These are phyloP conservation scores for Exophiala xenobiotica DNA, from an alignment of 2,329 filamentous ascomycete species.

Conservation along the genomic window DNA sequence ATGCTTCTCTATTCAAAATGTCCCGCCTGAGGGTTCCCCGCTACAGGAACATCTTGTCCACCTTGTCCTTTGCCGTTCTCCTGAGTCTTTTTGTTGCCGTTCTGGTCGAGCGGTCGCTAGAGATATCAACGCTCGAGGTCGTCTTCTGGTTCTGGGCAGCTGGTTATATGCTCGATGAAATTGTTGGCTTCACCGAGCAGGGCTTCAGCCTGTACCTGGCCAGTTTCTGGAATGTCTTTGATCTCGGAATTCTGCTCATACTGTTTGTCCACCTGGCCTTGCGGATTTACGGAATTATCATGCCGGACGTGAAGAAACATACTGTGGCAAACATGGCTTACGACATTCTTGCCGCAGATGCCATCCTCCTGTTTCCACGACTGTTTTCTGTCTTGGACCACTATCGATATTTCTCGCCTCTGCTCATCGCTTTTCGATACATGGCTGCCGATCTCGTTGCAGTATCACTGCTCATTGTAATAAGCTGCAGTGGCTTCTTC, in stretches of 20 bases:
- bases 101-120: conserved; percentile 68
- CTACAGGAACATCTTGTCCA: conserved; percentile 88
- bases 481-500: conserved; percentile 91
- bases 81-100: conserved; percentile 84
- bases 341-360: conserved; percentile 88
- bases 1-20: conserved; percentile 87
- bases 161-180: conserved; percentile 93
- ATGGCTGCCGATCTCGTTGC: conserved; percentile 90
- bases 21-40: conserved; percentile 86
- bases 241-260: conserved; percentile 81
- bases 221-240: conserved; percentile 97
- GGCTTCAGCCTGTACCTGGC: conserved; percentile 95
- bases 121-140: conserved; percentile 81
- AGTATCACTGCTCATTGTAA: conserved; percentile 77
- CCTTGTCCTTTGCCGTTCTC: conserved; percentile 79
- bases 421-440: conserved; percentile 88
- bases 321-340: conserved; percentile 82
- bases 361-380: conserved; percentile 82
- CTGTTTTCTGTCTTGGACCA: conserved; percentile 93
- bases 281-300: conserved; percentile 80
- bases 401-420: conserved; percentile 92
- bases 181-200: conserved; percentile 95
- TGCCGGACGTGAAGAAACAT: conserved; percentile 68
- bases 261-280: conserved; percentile 88
- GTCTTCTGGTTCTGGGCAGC: conserved; percentile 98